Base-by-base conservation (phyloP, 495 filamentous ascomycete species). In the Trichoderma erinaceum region DNA sequence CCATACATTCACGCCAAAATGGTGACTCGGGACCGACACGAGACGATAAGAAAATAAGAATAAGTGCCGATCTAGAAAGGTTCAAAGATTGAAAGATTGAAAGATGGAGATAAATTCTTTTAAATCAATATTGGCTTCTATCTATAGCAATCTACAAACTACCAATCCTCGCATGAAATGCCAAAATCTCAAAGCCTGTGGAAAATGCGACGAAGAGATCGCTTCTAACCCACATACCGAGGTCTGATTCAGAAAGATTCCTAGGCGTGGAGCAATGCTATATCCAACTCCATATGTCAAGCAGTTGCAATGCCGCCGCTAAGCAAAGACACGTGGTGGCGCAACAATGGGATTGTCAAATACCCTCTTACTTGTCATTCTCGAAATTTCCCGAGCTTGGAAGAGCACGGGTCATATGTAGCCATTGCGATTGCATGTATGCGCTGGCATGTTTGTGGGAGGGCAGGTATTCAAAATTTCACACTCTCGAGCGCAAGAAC, bases 401-500 rank as follows among this genome's bases (percentile, higher is more conserved):
- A 38, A 13, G 10, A 32, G 27, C 23, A 32, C 25, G 23, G 25
- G 27, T 11, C 50, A 56, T 23, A 25, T 12, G 56, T 61, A 32
- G 15, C 11, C 11, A 10, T 32, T 61, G 25, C 16, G 56, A 61
- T 61, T 61, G 56, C 56, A 61, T 61, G 56, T 61, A 61, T 61
- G 56, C 27, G 56, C 27, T 61, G 56, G 56, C 56, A 7, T 25
- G 7, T 12, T 27, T 58, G 52, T 29, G 52, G 52, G 15, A 29
- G 25, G 25, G 52, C 52, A 27, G 52, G 6, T 2, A 0, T 61
- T 61, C 11, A 29, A 13, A 16, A 13, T 32, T 32, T 10, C 18
- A 52, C 21, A 29, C 10, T 16, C 8, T 5, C 35, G 35, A 18
- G 8, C 56, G 15, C 10, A 18, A 16, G 12, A 61, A 61, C 4